phyloP scores from a whole-genome alignment of 2,329 filamentous ascomycete genomes.

The Colletotrichum sp. region DNA sequence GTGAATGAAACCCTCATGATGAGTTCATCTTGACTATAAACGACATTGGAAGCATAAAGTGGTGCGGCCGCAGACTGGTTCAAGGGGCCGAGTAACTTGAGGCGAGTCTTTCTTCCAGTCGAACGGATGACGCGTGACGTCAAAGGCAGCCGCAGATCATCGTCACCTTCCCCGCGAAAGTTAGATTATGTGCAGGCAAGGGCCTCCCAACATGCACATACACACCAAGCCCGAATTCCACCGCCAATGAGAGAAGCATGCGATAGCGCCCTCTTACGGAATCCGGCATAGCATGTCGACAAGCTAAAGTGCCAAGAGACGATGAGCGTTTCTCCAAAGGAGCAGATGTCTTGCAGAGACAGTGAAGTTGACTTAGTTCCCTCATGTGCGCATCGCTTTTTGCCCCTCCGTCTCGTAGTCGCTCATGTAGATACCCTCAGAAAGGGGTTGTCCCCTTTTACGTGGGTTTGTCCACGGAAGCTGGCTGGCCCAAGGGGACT shows the following conservation, averaged over 20 bases:
- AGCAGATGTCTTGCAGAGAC: background rate
- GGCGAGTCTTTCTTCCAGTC: background rate
- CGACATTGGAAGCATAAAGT: background rate
- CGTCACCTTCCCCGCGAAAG: background rate
- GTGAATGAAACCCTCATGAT: background rate
- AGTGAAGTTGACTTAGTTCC: background rate
- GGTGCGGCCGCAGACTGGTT: background rate
- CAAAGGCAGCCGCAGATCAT: constrained; percentile 7
- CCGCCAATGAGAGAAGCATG: background rate
- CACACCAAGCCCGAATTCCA: background rate
- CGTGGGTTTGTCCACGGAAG: background rate
- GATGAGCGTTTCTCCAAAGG: background rate
- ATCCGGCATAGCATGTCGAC: background rate
- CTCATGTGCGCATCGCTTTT: background rate
- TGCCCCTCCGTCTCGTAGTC: background rate
- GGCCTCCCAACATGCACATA: background rate
- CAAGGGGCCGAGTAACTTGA: background rate
- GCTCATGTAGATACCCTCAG: background rate
- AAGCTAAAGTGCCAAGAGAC: background rate
- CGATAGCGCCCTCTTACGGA: background rate
- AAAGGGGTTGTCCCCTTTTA: background rate
- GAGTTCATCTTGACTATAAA: background rate
- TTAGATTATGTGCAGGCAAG: background rate
- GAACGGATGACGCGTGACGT: constrained; percentile 4
- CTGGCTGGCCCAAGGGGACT: background rate